phyloP scores from a whole-genome alignment of 176 grass and related monocot genomes.

The Coix lacrymajobi region DNA sequence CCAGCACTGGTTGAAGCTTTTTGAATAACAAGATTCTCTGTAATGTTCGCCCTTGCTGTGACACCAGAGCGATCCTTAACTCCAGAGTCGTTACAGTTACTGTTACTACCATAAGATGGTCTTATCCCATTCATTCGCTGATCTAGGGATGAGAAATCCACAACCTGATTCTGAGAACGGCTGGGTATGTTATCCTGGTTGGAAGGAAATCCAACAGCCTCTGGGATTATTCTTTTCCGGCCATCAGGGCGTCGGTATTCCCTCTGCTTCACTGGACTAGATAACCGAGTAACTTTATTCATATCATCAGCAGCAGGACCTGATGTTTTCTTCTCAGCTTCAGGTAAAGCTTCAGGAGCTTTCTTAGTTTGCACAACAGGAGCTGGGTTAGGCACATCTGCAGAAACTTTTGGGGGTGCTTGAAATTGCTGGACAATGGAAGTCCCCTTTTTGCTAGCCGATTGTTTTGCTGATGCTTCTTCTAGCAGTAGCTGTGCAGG shows the following conservation, averaged over 20 bases:
- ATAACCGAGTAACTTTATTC: conserved; percentile 48
- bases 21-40: conserved; percentile 76
- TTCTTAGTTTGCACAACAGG: conserved; percentile 48
- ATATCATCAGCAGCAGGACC: conserved; percentile 40
- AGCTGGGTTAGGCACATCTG: conserved; percentile 37
- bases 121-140: conserved; percentile 53
- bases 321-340: conserved; percentile 54
- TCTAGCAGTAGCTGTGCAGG: conserved; percentile 79
- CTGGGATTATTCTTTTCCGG: conserved; percentile 95
- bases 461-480: conserved; percentile 76
- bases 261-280: conserved; percentile 93
- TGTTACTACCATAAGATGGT: conserved; percentile 39
- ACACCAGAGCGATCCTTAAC: conserved; percentile 62
- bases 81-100: conserved; percentile 55
- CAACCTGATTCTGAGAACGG: conserved; percentile 38
- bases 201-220: conserved; percentile 86
- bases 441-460: conserved; percentile 43
- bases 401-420: conserved; percentile 39
- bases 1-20: conserved; percentile 45
- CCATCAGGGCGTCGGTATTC: conserved; percentile 94
- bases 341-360: conserved; percentile 48
- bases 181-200: conserved; percentile 66
- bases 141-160: conserved; percentile 67
- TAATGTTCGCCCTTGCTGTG: conserved; percentile 79
- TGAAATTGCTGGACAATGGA: conserved; percentile 49